Evolutionary conservation across 108 stramenopile genomes (phyloP).

Genomic region (Skeletonema grethae): DNA sequence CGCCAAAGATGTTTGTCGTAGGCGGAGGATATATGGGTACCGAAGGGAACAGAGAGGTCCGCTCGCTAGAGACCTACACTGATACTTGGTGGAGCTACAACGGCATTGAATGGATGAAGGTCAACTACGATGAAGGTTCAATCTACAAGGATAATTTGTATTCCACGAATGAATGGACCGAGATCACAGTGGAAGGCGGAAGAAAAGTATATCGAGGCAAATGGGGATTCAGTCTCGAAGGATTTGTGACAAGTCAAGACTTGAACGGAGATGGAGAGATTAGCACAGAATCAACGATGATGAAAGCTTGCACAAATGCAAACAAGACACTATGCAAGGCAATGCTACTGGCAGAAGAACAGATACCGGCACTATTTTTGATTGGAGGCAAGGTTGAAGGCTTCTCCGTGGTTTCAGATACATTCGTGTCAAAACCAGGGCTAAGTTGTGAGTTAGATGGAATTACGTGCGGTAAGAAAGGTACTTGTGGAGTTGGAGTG

Average conservation of each 20-base stretch:
- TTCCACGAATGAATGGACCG: constrained; percentile 65
- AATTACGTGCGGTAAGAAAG: constrained; percentile 32
- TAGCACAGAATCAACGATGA: constrained; percentile 1
- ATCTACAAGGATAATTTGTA: constrained; percentile 47
- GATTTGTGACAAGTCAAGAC: constrained; percentile 37
- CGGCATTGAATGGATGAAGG: constrained; percentile 53
- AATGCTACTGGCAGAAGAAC: constrained; percentile 8
- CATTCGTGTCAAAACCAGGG: constrained; percentile 42
- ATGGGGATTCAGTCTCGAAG: constrained; percentile 69
- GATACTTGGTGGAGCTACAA: constrained; percentile 65
- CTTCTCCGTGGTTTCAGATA: constrained; percentile 42
- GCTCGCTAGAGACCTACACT: constrained; percentile 45
- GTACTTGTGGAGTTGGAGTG: constrained; percentile 45
- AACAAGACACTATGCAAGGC: constrained; percentile 16
- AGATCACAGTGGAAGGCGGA: constrained; percentile 31
- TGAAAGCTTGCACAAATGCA: constrained; percentile 24
- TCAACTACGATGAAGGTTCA: constrained; percentile 60
- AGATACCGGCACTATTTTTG: constrained; percentile 42
- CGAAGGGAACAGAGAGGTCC: constrained; percentile 60
- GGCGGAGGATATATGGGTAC: constrained; percentile 77
- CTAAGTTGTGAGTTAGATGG: constrained; percentile 42
- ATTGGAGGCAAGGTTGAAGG: constrained; percentile 56
- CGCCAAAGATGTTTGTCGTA: constrained; percentile 52
- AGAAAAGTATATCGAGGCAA: constrained; percentile 57
- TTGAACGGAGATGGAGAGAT: constrained; percentile 27